Conservation (phyloP, 176 grass and related monocot genomes). For the Oryza glumipatula region DNA sequence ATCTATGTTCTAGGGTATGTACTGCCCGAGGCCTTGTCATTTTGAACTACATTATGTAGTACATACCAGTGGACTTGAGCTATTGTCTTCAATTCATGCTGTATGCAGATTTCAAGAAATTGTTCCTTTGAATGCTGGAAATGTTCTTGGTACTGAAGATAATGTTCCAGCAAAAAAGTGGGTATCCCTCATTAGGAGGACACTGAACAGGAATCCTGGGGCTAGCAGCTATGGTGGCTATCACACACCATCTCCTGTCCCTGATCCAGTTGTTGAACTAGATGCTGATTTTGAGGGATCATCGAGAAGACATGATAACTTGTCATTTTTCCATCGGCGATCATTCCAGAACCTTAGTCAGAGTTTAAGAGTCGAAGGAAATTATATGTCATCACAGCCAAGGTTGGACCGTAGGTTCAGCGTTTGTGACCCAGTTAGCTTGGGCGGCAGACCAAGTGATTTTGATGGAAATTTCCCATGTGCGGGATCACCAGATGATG, state of each 20-base stretch:
- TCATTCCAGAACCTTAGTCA: constrained; percentile 81
- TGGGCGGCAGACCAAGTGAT: constrained; percentile 72
- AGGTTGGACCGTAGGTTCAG: constrained; percentile 83
- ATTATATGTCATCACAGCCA: constrained; percentile 52
- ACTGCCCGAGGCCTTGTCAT: neutral
- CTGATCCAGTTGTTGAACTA: constrained; percentile 74
- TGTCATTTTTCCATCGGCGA: constrained; percentile 66
- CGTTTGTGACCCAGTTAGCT: constrained; percentile 68
- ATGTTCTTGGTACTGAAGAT: constrained; percentile 94
- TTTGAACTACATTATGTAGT: neutral
- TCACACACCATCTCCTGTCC: constrained; percentile 70
- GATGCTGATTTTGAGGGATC: constrained; percentile 96
- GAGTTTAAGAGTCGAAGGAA: constrained; percentile 74
- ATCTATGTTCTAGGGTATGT: constrained; percentile 94
- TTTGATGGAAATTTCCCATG: constrained; percentile 65
- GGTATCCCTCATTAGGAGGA: constrained; percentile 82
- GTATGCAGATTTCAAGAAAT: constrained; percentile 88
- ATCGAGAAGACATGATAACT: constrained; percentile 53
- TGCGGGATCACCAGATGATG: constrained; percentile 58
- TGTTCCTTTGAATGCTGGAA: constrained; percentile 97
- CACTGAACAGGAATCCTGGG: constrained; percentile 74
- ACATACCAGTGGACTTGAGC: neutral
- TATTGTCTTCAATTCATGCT: neutral
- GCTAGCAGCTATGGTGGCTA: constrained; percentile 48
- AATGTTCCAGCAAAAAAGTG: constrained; percentile 88